Evolutionary conservation across 2,329 filamentous ascomycete genomes (phyloP).

Genomic region (Simplicillium sp.): DNA sequence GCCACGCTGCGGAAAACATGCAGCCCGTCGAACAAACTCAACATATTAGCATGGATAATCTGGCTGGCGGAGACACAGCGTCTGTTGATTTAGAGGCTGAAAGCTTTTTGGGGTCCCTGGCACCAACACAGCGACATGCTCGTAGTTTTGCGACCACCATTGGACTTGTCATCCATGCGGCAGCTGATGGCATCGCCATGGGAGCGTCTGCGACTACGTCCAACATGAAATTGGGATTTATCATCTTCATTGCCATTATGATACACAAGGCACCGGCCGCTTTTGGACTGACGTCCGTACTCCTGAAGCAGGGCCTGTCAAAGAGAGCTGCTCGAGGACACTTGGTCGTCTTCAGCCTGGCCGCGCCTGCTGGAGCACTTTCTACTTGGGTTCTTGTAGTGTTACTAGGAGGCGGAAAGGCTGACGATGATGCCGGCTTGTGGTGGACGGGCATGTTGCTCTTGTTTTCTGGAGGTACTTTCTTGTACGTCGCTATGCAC

Average conservation of each 20-base stretch:
- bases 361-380: constrained; percentile 78
- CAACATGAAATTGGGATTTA: constrained; percentile 69
- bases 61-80: constrained; percentile 42
- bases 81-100: constrained; percentile 46
- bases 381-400: constrained; percentile 74
- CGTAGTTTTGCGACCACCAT: constrained; percentile 74
- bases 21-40: constrained; percentile 59
- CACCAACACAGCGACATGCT: constrained; percentile 47
- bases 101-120: constrained; percentile 48
- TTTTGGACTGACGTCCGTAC: constrained; percentile 83
- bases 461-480: constrained; percentile 92
- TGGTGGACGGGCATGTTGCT: constrained; percentile 92
- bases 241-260: constrained; percentile 95
- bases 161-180: constrained; percentile 91
- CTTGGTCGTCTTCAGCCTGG: constrained; percentile 82
- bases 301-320: constrained; percentile 83
- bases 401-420: constrained; percentile 54
- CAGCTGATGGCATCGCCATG: constrained; percentile 90
- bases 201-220: constrained; percentile 75
- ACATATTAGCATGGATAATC: constrained; percentile 81
- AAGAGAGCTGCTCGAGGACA: constrained; percentile 80
- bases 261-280: constrained; percentile 94
- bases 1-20: constrained; percentile 57
- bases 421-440: constrained; percentile 52
- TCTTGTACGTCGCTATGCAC: constrained; percentile 96